phyloP scores from a whole-genome alignment of 495 filamentous ascomycete genomes.

The Tuber indicum region DNA sequence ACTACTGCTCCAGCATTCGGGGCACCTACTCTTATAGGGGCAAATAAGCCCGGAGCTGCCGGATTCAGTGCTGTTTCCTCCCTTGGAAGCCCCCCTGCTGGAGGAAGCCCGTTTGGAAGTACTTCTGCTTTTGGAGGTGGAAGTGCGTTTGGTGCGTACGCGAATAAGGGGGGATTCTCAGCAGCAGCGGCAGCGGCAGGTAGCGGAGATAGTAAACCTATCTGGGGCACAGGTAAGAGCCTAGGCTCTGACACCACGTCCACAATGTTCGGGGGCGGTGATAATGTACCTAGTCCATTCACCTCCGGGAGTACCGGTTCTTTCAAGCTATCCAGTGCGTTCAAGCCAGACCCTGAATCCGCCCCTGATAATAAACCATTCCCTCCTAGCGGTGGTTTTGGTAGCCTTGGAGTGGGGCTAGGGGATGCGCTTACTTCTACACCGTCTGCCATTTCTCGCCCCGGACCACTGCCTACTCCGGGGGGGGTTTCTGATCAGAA shows the following conservation, averaged over 20 bases:
- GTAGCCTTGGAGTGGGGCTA: conserved; percentile 49
- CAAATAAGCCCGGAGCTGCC: conserved; percentile 11
- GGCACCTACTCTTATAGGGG: conserved; percentile 35
- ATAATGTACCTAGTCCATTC: conserved; percentile 47
- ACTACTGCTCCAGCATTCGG: conserved; percentile 42
- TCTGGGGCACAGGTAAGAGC: conserved; percentile 45
- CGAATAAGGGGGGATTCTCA: conserved; percentile 54
- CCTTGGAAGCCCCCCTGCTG: conserved; percentile 39
- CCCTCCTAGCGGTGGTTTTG: conserved; percentile 43
- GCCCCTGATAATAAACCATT: conserved; percentile 57
- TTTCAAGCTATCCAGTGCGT: conserved; percentile 72
- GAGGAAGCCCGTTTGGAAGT: conserved; percentile 35
- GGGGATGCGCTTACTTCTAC: conserved; percentile 52
- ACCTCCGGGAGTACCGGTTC: conserved; percentile 47
- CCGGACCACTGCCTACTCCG: conserved; percentile 41
- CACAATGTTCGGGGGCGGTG: conserved; percentile 45
- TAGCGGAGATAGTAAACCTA: conserved; percentile 30
- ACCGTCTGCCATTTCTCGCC: conserved; percentile 34
- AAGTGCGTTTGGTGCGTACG: conserved; percentile 57
- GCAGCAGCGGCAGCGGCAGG: conserved; percentile 41
- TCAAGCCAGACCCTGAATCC: conserved; percentile 64
- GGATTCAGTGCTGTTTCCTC: conserved; percentile 30
- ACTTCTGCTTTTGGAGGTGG: conserved; percentile 25
- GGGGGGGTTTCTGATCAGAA: conserved; percentile 45
- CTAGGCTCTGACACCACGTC: conserved; percentile 49